phyloP scores from a whole-genome alignment of 2,329 filamentous ascomycete genomes.

The Erysiphe pulchra region DNA sequence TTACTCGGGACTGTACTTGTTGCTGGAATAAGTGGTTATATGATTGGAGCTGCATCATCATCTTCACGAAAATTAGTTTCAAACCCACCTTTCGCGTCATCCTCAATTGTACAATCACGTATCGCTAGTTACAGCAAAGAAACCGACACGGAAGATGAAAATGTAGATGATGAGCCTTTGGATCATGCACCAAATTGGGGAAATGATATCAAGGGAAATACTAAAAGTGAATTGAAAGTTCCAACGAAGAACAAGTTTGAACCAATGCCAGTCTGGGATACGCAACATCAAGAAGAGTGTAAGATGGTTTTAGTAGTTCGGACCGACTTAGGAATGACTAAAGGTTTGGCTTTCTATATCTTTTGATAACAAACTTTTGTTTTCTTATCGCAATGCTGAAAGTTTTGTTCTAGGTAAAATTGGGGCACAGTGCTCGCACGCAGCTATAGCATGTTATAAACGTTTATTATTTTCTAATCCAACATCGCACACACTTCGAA shows the following conservation, averaged over 20 bases:
- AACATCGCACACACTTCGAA: slow-evolving; percentile 38
- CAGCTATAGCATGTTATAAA: slow-evolving; percentile 96
- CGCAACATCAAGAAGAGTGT: slow-evolving; percentile 45
- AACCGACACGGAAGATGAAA: slow-evolving; percentile 39
- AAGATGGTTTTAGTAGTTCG: slow-evolving; percentile 82
- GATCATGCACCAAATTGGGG: slow-evolving; percentile 44
- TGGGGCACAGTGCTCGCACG: slow-evolving; percentile 81
- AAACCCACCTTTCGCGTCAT: slow-evolving; percentile 15
- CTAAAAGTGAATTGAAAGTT: slow-evolving; percentile 25
- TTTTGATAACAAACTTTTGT: no score
- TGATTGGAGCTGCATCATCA: slow-evolving; percentile 45
- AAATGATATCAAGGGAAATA: slow-evolving; percentile 33
- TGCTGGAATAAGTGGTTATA: slow-evolving; percentile 51
- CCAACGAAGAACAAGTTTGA: slow-evolving; percentile 19
- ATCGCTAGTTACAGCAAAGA: slow-evolving; percentile 28
- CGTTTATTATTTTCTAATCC: slow-evolving; percentile 31
- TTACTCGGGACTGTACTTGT: slow-evolving; percentile 50
- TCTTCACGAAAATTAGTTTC: slow-evolving; percentile 42
- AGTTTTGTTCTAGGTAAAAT: slow-evolving; percentile 49
- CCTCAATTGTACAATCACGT: slow-evolving; percentile 22
- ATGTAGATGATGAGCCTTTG: slow-evolving; percentile 29
- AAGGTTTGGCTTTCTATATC: slow-evolving; percentile 30
- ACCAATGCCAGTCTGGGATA: slow-evolving; percentile 8
- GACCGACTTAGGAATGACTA: slow-evolving; percentile 91
- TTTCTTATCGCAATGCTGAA: no score